Evolutionary conservation across 2,329 filamentous ascomycete genomes (phyloP).

Genomic region (Metarhizium brunneum): DNA sequence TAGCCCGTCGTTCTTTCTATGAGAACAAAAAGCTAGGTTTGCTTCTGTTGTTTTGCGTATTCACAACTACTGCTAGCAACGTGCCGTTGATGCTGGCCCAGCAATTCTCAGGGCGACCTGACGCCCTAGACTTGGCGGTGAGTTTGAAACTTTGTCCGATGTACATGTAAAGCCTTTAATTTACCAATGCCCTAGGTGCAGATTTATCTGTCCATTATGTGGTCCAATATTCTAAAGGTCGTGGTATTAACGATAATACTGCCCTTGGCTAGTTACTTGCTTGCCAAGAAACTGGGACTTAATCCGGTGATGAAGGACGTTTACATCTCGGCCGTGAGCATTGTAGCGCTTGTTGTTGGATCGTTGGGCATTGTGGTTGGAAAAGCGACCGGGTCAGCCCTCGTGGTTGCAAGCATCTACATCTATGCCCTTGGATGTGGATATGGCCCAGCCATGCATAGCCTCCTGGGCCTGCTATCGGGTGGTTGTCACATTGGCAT

Average conservation of each 20-base stretch:
- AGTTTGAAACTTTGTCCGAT: neutral
- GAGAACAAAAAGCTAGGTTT: neutral
- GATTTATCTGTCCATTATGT: neutral
- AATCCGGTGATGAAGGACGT: neutral
- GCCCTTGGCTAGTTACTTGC: neutral
- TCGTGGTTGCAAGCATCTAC: neutral
- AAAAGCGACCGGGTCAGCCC: neutral
- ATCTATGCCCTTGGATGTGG: neutral
- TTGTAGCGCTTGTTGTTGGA: neutral
- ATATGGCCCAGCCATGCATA: neutral
- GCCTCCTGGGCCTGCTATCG: neutral
- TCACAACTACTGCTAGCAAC: neutral
- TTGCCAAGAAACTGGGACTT: neutral
- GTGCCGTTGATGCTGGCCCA: neutral
- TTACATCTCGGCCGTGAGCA: neutral
- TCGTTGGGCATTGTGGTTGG: neutral
- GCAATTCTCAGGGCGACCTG: neutral
- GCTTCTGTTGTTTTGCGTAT: neutral
- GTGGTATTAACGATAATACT: neutral
- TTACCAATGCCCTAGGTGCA: neutral
- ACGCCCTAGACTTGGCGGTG: neutral
- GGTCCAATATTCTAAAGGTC: neutral
- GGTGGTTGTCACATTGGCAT: neutral
- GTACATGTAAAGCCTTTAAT: neutral
- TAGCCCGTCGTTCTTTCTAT: neutral